Evolutionary conservation across 495 filamentous ascomycete genomes (phyloP).

Genomic region (Penicillium flavigenum): DNA sequence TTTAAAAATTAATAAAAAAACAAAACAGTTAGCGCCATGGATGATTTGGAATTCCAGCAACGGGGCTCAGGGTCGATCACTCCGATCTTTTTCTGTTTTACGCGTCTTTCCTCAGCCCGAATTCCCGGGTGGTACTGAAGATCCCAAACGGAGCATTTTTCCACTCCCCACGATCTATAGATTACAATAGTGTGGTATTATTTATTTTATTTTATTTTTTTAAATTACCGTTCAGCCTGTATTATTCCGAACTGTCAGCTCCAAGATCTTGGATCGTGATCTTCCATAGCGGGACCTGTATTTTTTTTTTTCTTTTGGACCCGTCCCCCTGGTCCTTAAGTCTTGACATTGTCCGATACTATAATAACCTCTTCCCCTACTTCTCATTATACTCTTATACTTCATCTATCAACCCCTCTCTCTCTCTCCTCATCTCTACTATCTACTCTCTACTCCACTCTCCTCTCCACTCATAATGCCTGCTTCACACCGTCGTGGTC

Average conservation of each 20-base stretch:
- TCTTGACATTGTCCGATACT: conserved; percentile 31
- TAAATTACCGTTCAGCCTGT: conserved; percentile 14
- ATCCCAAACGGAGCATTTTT: conserved; percentile 29
- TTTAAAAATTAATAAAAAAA: neutral
- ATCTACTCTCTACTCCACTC: conserved; percentile 4
- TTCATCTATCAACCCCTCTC: neutral
- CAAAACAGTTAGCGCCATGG: conserved; percentile 14
- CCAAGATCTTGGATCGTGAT: conserved; percentile 52
- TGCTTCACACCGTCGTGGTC: conserved; percentile 70
- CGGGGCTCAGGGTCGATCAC: conserved; percentile 37
- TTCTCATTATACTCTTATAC: conserved; percentile 9
- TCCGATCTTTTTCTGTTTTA: conserved; percentile 24
- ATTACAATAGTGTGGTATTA: conserved; percentile 18
- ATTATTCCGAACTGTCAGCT: conserved; percentile 46
- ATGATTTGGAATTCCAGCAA: conserved; percentile 37
- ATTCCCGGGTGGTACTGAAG: conserved; percentile 34
- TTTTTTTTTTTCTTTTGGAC: conserved; percentile 42
- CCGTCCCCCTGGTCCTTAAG: conserved; percentile 41
- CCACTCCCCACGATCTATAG: conserved; percentile 12
- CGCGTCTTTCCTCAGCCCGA: conserved; percentile 25
- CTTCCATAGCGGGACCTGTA: conserved; percentile 47
- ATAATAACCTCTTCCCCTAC: conserved; percentile 12
- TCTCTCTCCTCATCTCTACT: neutral
- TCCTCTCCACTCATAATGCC: conserved; percentile 36
- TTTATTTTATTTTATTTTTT: conserved; percentile 13